A percentile compares a stretch with the other conserved stretches of the same genome.
Evolutionary conservation across 495 filamentous ascomycete species (phyloP).

Genomic region (Aspergillus affinis): DNA sequence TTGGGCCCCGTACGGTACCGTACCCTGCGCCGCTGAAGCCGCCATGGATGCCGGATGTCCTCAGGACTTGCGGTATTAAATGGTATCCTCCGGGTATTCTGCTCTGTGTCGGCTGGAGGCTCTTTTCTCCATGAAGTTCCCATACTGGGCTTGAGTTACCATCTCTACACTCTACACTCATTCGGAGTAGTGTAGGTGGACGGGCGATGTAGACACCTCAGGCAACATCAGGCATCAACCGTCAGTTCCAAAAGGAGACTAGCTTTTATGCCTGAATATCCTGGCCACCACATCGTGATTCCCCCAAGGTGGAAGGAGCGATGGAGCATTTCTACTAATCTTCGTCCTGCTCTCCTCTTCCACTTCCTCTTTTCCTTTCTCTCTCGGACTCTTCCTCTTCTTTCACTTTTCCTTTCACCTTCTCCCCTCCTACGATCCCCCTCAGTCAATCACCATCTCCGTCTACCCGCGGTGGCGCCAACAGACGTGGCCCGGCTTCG

Average conservation of each 20-base stretch:
- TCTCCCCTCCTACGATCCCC: constrained; percentile 1
- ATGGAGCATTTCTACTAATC: not conserved
- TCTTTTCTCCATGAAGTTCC: not conserved
- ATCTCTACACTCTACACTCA: too few species aligned
- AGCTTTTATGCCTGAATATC: not conserved
- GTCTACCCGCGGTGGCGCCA: not conserved
- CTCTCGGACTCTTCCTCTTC: too few species aligned
- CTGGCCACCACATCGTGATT: not conserved
- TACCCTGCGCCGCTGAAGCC: not conserved
- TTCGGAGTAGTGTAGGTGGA: too few species aligned
- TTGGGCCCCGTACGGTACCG: not conserved
- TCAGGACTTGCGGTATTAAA: not conserved
- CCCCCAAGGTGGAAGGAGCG: not conserved
- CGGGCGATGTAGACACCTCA: not conserved
- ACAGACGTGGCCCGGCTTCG: not conserved
- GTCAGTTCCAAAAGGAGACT: not conserved
- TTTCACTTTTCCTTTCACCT: not conserved
- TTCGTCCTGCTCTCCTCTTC: too few species aligned
- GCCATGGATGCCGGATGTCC: too few species aligned
- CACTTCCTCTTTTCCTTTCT: too few species aligned
- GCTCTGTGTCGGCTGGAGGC: not conserved
- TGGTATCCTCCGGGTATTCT: not conserved
- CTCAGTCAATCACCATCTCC: not conserved
- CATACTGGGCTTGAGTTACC: too few species aligned
- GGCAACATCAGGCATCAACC: not conserved